Evolutionary conservation across 306 rosid genomes (phyloP).

Genomic region (Pachyrhizus erosus): DNA sequence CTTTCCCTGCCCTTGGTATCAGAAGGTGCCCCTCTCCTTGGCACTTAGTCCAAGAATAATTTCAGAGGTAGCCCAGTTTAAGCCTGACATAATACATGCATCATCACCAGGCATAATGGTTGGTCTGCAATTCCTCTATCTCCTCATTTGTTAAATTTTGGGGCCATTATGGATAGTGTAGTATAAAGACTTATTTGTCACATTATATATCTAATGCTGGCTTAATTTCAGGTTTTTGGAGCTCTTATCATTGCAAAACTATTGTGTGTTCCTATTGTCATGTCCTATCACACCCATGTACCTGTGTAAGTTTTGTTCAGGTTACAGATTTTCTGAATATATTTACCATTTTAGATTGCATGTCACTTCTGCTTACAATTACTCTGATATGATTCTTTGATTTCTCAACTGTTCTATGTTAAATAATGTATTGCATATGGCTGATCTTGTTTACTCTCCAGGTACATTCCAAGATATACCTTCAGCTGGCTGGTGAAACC

Average conservation of each 20-base stretch:
- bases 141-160: background rate
- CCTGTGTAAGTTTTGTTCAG: slow-evolving; percentile 78
- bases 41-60: slow-evolving; percentile 99
- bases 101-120: slow-evolving; percentile 99
- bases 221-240: slow-evolving; percentile 82
- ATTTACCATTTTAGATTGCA: background rate
- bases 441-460: slow-evolving; percentile 46
- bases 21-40: slow-evolving; percentile 95
- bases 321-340: slow-evolving; percentile 35
- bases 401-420: slow-evolving; percentile 23
- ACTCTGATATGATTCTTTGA: slow-evolving; percentile 17
- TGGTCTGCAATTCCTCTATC: slow-evolving; percentile 38
- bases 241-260: slow-evolving; percentile 92
- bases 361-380: slow-evolving; percentile 5
- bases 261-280: slow-evolving; percentile 85
- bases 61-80: slow-evolving; percentile 92
- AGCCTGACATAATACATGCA: slow-evolving; percentile 99
- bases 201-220: slow-evolving; percentile 34
- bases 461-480: slow-evolving; percentile 97
- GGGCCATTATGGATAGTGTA: background rate
- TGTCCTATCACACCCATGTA: slow-evolving; percentile 98
- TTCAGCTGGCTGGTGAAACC: slow-evolving; percentile 99
- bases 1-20: slow-evolving; percentile 93
- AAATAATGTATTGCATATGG: slow-evolving; percentile 33
- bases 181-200: background rate